Conservation (phyloP, 257 asterid genomes). For the Solanum bulbocastanum region DNA sequence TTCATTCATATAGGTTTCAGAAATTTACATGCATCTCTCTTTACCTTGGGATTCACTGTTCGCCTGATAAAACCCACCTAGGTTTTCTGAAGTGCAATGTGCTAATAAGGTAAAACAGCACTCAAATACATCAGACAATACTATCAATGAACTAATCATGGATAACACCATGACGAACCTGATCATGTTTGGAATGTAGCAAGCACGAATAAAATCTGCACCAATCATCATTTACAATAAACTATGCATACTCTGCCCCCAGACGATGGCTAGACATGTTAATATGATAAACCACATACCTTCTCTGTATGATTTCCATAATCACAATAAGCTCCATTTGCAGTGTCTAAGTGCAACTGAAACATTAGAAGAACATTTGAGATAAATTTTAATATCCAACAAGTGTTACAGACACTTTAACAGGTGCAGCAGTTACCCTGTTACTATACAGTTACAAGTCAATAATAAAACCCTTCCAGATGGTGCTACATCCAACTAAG, state of each 20-base stretch:
- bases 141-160: not conserved
- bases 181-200: not conserved
- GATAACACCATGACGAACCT: not conserved
- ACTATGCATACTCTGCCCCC: not conserved
- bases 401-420: slow-evolving; percentile 2
- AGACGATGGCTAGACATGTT: not conserved
- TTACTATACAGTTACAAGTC: not conserved
- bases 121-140: not conserved
- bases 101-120: not conserved
- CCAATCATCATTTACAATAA: not conserved
- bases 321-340: slow-evolving; percentile 77
- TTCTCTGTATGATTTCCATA: slow-evolving; percentile 90
- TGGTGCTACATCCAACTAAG: not conserved
- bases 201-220: not conserved
- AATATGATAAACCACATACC: slow-evolving; percentile 29
- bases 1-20: not conserved
- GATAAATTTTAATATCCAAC: not conserved
- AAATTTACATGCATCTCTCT: not conserved
- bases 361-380: slow-evolving; percentile 7
- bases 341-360: slow-evolving; percentile 78
- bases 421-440: not conserved
- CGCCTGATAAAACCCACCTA: not conserved
- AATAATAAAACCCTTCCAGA: not conserved
- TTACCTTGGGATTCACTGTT: not conserved
- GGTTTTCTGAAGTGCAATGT: not conserved